Evolutionary conservation across 495 filamentous ascomycete species (phyloP).

Genomic region (Mytilinidion resinicola): DNA sequence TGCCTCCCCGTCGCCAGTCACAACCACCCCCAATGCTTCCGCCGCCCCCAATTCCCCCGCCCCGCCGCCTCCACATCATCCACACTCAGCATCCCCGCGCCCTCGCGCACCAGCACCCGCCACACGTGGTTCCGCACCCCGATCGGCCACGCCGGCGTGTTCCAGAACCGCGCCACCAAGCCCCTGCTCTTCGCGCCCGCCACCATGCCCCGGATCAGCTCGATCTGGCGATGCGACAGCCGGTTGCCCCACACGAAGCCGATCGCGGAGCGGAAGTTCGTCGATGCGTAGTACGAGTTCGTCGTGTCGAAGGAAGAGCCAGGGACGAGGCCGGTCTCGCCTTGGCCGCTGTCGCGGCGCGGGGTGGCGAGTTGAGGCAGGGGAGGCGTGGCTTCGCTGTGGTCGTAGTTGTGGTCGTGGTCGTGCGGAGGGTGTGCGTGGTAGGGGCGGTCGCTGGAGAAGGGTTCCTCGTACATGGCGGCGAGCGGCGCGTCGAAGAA

Average conservation of each 20-base stretch:
- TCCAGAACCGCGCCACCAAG: constrained; percentile 26
- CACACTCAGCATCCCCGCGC: constrained; percentile 26
- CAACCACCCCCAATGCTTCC: constrained; percentile 21
- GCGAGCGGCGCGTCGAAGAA: constrained; percentile 32
- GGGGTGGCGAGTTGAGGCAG: constrained; percentile 3
- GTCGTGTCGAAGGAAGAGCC: constrained; percentile 24
- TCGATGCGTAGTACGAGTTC: constrained; percentile 41
- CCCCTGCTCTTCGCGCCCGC: constrained; percentile 17
- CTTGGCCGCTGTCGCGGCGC: constrained; percentile 25
- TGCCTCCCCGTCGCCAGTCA: not conserved
- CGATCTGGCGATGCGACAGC: constrained; percentile 21
- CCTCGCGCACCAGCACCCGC: constrained; percentile 19
- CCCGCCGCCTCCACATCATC: constrained; percentile 28
- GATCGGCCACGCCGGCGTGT: constrained; percentile 29
- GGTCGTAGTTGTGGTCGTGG: constrained; percentile 7
- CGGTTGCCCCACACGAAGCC: constrained; percentile 34
- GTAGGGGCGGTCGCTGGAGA: not conserved
- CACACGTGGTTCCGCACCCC: constrained; percentile 28
- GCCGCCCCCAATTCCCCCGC: constrained; percentile 20
- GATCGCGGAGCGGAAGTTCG: constrained; percentile 32
- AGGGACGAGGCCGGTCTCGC: constrained; percentile 19
- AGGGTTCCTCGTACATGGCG: constrained; percentile 9
- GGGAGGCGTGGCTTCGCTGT: too few relatives aligned
- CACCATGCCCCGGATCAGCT: constrained; percentile 22
- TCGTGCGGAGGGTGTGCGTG: constrained; percentile 15